Base-by-base conservation (phyloP, 768 basidiomycete genomes). In the Panus rudis region DNA sequence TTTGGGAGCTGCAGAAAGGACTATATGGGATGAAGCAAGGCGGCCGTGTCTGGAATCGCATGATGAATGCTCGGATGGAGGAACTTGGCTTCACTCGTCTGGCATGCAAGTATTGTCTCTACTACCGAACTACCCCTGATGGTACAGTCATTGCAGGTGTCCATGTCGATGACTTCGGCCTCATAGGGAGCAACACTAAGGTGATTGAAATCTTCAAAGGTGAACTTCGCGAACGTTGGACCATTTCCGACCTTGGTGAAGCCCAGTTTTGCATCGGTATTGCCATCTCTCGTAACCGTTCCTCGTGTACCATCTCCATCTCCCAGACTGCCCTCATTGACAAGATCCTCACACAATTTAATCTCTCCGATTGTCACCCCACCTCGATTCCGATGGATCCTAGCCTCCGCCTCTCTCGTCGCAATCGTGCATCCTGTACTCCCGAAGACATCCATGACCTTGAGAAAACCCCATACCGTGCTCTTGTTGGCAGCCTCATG, bases 1-100 rank as follows among this genome's bases (percentile, higher is more conserved):
- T 25, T 1, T 53, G 63, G 1, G 17, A 10, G 3, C 55, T 63
- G 4, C 16, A 22, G 6, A 63, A 64, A 38, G 47, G 56, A 0
- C 49, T 68, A 7, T 68, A 67, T 45, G 64, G 65, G 0, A 52
- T 68, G 1, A 61, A 63, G 38, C 65, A 65, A 45, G 47, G 58
- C 6, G 58, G 58, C 1, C 52, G 52, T 13, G 28, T 45, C n/a
- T 68, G 67, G 67, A 54, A 68, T 43, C 14, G 48, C 41, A 47
- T n/a, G 20, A 40, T 59, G 1, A 13, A 46, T 19, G 33, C 21
- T 1, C 16, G 27, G 19, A 39, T 48, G 31, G 25, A 4, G 5
- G 40, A 43, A 13, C 6, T 44, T 13, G 50, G 32, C 1, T 50
- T 46, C 28, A 37, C 6, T 5, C 37, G 47, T 20, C 19, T 32